phyloP scores from a whole-genome alignment of 805 yeast species.

The Maudiozyma barnettii region DNA sequence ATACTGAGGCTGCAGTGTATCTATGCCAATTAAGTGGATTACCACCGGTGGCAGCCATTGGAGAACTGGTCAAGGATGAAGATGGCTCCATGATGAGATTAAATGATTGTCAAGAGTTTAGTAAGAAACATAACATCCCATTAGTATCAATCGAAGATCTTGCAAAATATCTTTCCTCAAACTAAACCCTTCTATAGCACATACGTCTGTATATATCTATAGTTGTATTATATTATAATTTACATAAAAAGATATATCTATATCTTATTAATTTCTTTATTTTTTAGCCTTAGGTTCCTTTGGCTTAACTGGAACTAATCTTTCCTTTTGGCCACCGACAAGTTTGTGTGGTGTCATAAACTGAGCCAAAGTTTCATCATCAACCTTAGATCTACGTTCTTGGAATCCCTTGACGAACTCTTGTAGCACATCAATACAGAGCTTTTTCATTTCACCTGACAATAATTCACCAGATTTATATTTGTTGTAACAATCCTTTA shows the following conservation, averaged over 20 bases:
- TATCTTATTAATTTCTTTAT: background rate
- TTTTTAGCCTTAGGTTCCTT: conserved; percentile 33
- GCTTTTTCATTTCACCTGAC: conserved; percentile 88
- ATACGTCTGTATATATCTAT: background rate
- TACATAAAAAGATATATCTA: background rate
- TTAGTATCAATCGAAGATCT: conserved; percentile 72
- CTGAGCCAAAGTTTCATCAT: conserved; percentile 47
- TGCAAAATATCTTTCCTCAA: conserved; percentile 38
- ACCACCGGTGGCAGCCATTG: conserved; percentile 81
- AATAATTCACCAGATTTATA: conserved; percentile 75
- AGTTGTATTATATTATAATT: background rate
- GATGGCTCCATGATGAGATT: conserved; percentile 95
- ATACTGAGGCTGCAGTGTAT: conserved; percentile 95
- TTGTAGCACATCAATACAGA: conserved; percentile 73
- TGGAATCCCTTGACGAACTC: conserved; percentile 76
- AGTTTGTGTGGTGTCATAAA: conserved; percentile 84
- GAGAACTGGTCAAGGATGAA: conserved; percentile 90
- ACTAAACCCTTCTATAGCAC: background rate
- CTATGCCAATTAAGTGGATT: conserved; percentile 67
- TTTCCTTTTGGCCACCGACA: conserved; percentile 61
- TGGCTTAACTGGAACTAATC: conserved; percentile 61
- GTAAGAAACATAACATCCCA: conserved; percentile 51
- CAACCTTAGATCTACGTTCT: conserved; percentile 57
- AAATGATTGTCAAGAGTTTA: conserved; percentile 71
- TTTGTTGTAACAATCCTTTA: conserved; percentile 48